Percentiles rank a stretch among this genome's conserved stretches.
Evolutionary conservation across 140 eudicot species (phyloP).

Genomic region (Bidens hawaiensis): DNA sequence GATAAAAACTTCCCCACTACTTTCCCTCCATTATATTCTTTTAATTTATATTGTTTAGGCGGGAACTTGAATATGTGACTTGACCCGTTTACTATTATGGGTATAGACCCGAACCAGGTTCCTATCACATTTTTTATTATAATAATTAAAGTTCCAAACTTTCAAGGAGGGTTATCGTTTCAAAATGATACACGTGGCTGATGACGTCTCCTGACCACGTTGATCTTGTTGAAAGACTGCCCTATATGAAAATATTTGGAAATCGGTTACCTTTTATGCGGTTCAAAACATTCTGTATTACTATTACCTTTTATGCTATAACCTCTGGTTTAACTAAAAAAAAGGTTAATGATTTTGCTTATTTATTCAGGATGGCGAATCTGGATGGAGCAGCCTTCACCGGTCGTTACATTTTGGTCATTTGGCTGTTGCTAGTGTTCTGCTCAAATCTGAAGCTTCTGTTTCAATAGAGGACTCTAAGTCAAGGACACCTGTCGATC

Average conservation of each 20-base stretch:
- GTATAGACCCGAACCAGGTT: no score
- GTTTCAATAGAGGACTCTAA: conserved; percentile 76
- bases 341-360: not conserved
- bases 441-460: conserved; percentile 82
- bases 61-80: no score
- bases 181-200: not conserved
- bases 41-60: no score
- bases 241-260: not conserved
- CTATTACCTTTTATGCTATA: not conserved
- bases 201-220: not conserved
- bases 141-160: not conserved
- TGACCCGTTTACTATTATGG: no score
- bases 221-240: not conserved
- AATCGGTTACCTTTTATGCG: not conserved
- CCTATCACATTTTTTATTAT: not conserved
- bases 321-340: not conserved
- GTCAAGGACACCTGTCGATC: conserved; percentile 83
- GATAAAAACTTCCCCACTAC: no score
- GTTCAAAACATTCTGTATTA: not conserved
- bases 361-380: conserved; percentile 86
- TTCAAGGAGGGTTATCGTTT: not conserved
- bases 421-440: conserved; percentile 87
- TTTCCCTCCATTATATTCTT: no score
- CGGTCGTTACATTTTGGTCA: conserved; percentile 96
- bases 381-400: conserved; percentile 99